Evolutionary conservation across 2,329 filamentous ascomycete species (phyloP).

Genomic region (Polychaeton citri): DNA sequence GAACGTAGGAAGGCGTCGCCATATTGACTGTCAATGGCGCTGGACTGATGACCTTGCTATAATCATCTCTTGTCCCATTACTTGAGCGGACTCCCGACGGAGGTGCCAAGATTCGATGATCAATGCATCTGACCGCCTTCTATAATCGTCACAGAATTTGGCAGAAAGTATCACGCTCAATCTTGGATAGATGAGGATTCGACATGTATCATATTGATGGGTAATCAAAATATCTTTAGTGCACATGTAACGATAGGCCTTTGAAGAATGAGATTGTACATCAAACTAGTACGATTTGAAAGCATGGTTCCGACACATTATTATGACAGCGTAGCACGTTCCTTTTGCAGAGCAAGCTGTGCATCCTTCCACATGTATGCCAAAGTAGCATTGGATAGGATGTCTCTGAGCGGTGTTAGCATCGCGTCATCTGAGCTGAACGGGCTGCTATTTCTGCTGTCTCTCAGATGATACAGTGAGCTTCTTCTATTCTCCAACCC

Average conservation of each 20-base stretch:
- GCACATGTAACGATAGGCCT: background rate
- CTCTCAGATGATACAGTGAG: too few relatives aligned
- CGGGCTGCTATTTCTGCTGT: too few relatives aligned
- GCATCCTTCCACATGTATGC: too few relatives aligned
- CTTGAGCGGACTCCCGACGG: constrained; percentile 1
- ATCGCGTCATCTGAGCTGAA: too few relatives aligned
- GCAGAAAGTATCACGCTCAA: too few relatives aligned
- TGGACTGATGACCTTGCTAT: background rate
- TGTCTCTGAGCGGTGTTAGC: too few relatives aligned
- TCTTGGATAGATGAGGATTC: too few relatives aligned
- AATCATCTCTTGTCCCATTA: background rate
- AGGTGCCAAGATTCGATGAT: background rate
- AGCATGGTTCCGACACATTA: too few relatives aligned
- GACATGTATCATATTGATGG: background rate
- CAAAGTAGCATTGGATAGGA: too few relatives aligned
- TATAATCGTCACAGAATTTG: background rate
- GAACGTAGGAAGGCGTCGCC: constrained; percentile 30
- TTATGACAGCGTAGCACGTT: too few relatives aligned
- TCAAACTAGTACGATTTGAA: background rate
- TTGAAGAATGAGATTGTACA: background rate
- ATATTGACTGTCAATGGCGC: constrained; percentile 18
- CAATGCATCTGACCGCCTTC: background rate
- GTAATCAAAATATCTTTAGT: background rate
- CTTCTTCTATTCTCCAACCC: too few relatives aligned
- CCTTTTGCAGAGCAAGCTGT: too few relatives aligned